Evolutionary conservation across 2,329 filamentous ascomycete genomes (phyloP).

Genomic region (Xylariaceae sp.): DNA sequence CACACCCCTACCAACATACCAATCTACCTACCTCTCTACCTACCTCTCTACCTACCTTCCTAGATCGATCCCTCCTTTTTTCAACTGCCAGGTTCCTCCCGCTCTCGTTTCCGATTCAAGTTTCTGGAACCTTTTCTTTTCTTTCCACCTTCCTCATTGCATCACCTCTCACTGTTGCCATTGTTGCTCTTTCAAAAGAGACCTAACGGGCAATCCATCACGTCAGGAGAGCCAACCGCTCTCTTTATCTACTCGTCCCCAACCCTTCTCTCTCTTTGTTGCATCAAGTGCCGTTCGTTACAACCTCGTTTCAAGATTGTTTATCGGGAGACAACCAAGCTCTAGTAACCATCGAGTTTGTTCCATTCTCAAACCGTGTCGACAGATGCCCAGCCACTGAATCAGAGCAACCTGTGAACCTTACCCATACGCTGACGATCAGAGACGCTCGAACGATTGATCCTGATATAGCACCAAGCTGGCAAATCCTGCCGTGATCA

Average conservation of each 20-base stretch:
- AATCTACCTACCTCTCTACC: no score
- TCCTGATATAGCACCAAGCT: slow-evolving; percentile 6
- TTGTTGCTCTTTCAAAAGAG: not conserved
- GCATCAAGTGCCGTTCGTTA: not conserved
- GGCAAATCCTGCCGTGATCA: not conserved
- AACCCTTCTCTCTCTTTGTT: not conserved
- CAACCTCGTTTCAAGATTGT: not conserved
- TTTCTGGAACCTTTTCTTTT: not conserved
- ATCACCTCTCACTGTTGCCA: not conserved
- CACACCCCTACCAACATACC: no score
- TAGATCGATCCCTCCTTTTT: not conserved
- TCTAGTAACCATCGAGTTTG: not conserved
- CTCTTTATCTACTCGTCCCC: not conserved
- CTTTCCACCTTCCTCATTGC: not conserved
- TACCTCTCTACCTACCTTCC: not conserved
- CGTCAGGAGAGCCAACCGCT: not conserved
- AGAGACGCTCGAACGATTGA: slow-evolving; percentile 10
- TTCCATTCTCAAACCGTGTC: not conserved
- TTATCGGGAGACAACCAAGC: not conserved
- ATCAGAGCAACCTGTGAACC: not conserved
- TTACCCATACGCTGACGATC: not conserved
- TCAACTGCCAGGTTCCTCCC: not conserved
- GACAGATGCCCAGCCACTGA: not conserved
- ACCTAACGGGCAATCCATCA: not conserved
- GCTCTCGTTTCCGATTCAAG: not conserved